Conservation (phyloP, 1,139 yeast species). For the Suhomyces anneliseae region DNA sequence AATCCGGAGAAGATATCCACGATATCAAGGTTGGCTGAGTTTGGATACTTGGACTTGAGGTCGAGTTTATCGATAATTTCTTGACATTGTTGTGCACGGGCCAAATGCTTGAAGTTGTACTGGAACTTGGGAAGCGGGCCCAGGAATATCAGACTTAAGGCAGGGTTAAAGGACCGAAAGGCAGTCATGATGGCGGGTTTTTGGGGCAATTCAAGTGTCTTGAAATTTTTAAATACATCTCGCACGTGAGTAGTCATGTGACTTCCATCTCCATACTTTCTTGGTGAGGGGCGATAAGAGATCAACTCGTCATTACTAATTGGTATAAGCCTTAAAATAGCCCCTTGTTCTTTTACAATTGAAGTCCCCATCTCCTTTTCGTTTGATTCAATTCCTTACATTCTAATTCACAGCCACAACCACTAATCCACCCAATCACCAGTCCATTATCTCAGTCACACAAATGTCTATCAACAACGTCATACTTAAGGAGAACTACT, state of each 20-base stretch:
- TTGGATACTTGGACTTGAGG: constrained; percentile 42
- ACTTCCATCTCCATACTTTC: too few relatives aligned
- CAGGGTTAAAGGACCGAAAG: constrained; percentile 35
- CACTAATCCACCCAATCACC: too few relatives aligned
- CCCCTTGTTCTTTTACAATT: too few relatives aligned
- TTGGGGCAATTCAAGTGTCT: background rate
- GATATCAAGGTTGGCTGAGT: constrained; percentile 49
- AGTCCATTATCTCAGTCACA: background rate
- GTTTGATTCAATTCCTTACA: too few relatives aligned
- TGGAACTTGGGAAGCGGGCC: constrained; percentile 23
- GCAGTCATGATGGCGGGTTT: constrained; percentile 3
- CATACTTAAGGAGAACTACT: constrained; percentile 23
- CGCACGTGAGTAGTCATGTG: background rate
- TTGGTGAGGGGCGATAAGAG: too few relatives aligned
- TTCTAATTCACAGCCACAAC: too few relatives aligned
- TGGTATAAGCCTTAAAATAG: too few relatives aligned
- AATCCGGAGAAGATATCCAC: constrained; percentile 65
- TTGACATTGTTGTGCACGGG: constrained; percentile 32
- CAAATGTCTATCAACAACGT: constrained; percentile 37
- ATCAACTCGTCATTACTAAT: too few relatives aligned
- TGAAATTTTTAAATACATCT: background rate
- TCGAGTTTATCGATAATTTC: constrained; percentile 43
- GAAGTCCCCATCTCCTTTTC: too few relatives aligned
- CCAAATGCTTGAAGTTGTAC: constrained; percentile 24
- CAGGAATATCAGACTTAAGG: constrained; percentile 21